Evolutionary conservation across 306 rosid species (phyloP), one percentile per base, ranked within the genome.

Genomic region (Sophora flavescens): DNA sequence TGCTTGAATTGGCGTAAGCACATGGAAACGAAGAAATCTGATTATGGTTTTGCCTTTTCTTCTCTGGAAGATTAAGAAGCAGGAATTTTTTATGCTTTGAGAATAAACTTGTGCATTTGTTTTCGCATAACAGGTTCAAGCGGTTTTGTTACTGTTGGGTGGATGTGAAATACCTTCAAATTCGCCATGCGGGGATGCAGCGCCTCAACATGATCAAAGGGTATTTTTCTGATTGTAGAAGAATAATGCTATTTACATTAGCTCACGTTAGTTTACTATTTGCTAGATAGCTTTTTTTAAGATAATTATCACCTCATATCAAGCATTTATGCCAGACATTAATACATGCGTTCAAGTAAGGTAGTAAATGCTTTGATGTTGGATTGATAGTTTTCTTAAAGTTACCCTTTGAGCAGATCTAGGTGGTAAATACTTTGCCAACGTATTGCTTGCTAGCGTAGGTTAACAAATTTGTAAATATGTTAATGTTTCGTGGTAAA

Each of bases 141-240:
- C 96, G 6, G 98, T 93, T 15, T 80, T 93, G 78, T 78, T 93
- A 72, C 82, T 89, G 70, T 80, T 93, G 82, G 98, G 98, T 53
- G 98, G 98, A 56, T 85, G 86, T 61, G 98, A 91, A 82, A 71
- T 88, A 48, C 71, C 97, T 45, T 44, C 90, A 4, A 86, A 82
- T 17, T 77, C 87, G 59, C 83, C 81, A 74, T 84, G 86, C 33
- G 87, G 53, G 69, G 93, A 87, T 52, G 56, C 83, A 68, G 79
- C 36, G n/a, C 12, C 84, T 78, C 97, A 81, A 84, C 97, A 81
- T 80, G 88, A 75, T 74, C 90, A 71, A 72, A 88, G 93, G 93
- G 98, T 93, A 88, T 74, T 70, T 30, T 60, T 63, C 50, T 60
- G 71, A 60, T 66, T 9, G 48, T 32, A 70, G 63, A 62, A 41